These are phyloP conservation scores for Chenopodium quinoa DNA, from an alignment of 148 eudicot species.

Conservation along the genomic window DNA sequence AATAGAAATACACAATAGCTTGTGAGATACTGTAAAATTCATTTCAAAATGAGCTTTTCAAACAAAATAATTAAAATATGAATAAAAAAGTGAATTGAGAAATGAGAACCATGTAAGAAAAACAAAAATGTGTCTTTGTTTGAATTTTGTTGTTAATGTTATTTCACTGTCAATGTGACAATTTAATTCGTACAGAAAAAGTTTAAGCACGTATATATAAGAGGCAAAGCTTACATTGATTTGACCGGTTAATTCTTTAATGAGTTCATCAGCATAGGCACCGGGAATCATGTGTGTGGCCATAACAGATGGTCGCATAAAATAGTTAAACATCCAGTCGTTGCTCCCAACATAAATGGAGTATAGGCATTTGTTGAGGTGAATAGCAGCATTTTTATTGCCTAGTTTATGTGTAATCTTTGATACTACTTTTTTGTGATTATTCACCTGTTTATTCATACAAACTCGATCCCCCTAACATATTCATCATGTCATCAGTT, in stretches of 20 bases:
- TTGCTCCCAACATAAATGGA: conserved; percentile 40
- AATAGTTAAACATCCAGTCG: conserved; percentile 44
- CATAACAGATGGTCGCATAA: conserved; percentile 1
- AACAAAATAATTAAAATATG: no score
- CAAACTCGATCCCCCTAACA: conserved; percentile 30
- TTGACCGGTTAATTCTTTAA: conserved; percentile 28
- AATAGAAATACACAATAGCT: no score
- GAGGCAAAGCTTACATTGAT: conserved; percentile 21
- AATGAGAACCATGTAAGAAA: no score
- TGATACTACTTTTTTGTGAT: conserved; percentile 30
- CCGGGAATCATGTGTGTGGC: conserved; percentile 16
- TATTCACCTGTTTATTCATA: conserved; percentile 29
- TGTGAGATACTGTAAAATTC: no score
- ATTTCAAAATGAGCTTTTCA: no score
- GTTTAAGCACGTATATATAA: no score
- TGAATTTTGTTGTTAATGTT: no score
- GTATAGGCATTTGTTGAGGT: conserved; percentile 34
- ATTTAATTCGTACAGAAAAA: no score
- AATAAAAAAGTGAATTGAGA: no score
- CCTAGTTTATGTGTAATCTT: conserved; percentile 21
- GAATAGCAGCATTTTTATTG: neutral
- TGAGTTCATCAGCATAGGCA: conserved; percentile 29
- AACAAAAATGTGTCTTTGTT: no score
- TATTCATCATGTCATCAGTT: no score
- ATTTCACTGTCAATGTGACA: no score